phyloP scores from a whole-genome alignment of 2,329 filamentous ascomycete species.

The Cryphonectria carpinicola region DNA sequence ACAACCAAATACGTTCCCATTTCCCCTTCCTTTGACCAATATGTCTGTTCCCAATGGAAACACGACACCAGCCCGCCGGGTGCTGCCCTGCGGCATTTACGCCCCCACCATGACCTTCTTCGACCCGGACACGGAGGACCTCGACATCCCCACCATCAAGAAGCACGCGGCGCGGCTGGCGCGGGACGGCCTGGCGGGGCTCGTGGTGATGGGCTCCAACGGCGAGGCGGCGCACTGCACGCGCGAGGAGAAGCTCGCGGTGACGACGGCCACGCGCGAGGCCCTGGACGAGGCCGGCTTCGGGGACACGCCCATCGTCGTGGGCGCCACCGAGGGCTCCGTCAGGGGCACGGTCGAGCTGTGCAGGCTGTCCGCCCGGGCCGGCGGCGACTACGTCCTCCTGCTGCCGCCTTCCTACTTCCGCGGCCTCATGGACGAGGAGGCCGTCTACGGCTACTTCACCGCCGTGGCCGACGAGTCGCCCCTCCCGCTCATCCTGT shows the following conservation, averaged over 20 bases:
- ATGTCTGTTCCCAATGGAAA: slow-evolving; percentile 43
- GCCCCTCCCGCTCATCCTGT: slow-evolving; percentile 78
- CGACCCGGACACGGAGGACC: slow-evolving; percentile 78
- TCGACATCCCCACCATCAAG: slow-evolving; percentile 80
- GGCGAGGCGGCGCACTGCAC: slow-evolving; percentile 87
- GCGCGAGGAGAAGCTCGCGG: slow-evolving; percentile 73
- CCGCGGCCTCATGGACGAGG: slow-evolving; percentile 74
- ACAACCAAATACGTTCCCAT: not conserved
- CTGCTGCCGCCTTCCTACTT: slow-evolving; percentile 85
- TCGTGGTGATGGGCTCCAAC: slow-evolving; percentile 89
- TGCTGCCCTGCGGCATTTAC: slow-evolving; percentile 82
- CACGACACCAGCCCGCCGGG: slow-evolving; percentile 46
- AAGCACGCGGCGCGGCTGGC: slow-evolving; percentile 80
- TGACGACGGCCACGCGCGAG: slow-evolving; percentile 78
- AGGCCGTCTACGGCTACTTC: slow-evolving; percentile 75
- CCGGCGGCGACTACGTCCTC: slow-evolving; percentile 79
- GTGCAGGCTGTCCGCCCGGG: slow-evolving; percentile 66
- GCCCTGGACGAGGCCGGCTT: slow-evolving; percentile 83
- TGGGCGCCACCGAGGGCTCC: slow-evolving; percentile 80
- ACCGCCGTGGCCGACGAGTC: slow-evolving; percentile 74
- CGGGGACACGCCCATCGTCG: slow-evolving; percentile 74
- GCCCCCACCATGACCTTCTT: slow-evolving; percentile 93
- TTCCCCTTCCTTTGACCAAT: slow-evolving; percentile 20
- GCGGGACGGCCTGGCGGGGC: slow-evolving; percentile 75
- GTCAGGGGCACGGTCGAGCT: slow-evolving; percentile 80